Evolutionary conservation across 1,284 basidiomycete species (phyloP).

Genomic region (Somion occarium): DNA sequence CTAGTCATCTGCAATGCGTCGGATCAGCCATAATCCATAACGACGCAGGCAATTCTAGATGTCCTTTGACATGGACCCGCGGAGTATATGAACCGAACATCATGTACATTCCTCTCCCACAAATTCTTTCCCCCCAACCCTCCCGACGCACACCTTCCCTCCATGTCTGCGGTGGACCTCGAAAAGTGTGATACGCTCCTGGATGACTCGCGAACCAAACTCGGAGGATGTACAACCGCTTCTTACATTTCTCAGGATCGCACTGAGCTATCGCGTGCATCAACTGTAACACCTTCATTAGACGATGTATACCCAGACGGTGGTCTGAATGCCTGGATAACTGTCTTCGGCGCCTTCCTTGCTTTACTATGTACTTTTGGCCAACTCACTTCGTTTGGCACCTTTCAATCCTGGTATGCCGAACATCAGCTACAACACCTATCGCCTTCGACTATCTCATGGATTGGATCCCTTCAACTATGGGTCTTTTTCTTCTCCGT

Average conservation of each 20-base stretch:
- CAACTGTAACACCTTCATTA: background rate
- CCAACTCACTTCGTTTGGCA: slow-evolving; percentile 33
- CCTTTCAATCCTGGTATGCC: slow-evolving; percentile 41
- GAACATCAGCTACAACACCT: slow-evolving; percentile 31
- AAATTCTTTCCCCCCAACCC: background rate
- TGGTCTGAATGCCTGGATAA: slow-evolving; percentile 30
- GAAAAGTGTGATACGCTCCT: slow-evolving; percentile 5
- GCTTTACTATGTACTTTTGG: slow-evolving; percentile 35
- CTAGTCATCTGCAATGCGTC: background rate
- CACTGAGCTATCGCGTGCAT: background rate
- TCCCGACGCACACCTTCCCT: background rate
- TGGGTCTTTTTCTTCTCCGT: slow-evolving; percentile 36
- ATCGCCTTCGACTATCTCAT: slow-evolving; percentile 37
- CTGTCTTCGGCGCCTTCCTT: slow-evolving; percentile 31
- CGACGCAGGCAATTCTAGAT: background rate
- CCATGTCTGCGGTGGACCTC: slow-evolving; percentile 4
- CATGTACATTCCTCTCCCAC: background rate
- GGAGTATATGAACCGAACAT: background rate
- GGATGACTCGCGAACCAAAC: background rate
- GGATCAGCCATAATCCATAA: background rate
- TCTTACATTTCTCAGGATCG: background rate
- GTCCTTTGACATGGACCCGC: background rate
- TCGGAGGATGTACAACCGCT: background rate
- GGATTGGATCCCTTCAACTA: slow-evolving; percentile 44
- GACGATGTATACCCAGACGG: slow-evolving; percentile 24